Percentiles rank a stretch among this genome's conserved stretches.
phyloP scores from a whole-genome alignment of 345 rosid genomes.

The Linum trigynum region DNA sequence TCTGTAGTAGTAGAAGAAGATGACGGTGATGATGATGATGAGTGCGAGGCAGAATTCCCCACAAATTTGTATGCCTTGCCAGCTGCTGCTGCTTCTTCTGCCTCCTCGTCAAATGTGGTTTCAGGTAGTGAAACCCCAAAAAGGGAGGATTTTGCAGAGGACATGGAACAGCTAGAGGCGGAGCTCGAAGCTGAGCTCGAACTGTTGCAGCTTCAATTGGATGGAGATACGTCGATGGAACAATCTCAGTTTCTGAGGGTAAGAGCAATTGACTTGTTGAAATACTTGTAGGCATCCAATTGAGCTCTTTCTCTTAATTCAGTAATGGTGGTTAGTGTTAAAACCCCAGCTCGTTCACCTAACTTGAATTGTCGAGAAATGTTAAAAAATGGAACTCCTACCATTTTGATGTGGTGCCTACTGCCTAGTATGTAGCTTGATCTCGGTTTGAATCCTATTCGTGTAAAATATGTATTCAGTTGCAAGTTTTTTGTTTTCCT shows the following conservation, averaged over 20 bases:
- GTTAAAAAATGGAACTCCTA: no score
- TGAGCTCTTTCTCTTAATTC: no score
- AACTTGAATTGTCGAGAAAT: no score
- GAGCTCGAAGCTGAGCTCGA: conserved; percentile 70
- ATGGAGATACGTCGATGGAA: conserved; percentile 20
- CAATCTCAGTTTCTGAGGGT: conserved; percentile 16
- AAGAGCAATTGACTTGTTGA: conserved; percentile 21
- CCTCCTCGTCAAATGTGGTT: no score
- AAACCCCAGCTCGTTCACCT: no score
- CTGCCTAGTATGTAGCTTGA: no score
- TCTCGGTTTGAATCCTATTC: no score
- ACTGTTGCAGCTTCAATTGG: conserved; percentile 45
- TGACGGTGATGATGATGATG: conserved; percentile 12
- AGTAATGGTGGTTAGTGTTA: no score
- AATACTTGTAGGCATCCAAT: not conserved
- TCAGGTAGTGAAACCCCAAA: conserved; percentile 16
- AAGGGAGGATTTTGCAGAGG: conserved; percentile 24
- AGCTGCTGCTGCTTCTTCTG: conserved; percentile 5
- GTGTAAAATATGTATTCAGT: no score
- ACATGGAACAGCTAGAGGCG: conserved; percentile 55
- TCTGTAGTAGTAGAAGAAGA: conserved; percentile 3
- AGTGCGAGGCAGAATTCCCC: conserved; percentile 14
- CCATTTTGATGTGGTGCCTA: no score
- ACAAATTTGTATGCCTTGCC: conserved; percentile 19
- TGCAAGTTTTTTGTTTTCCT: no score